Evolutionary conservation across 108 stramenopile genomes (phyloP).

Genomic region (Stephanodiscus minutulus): DNA sequence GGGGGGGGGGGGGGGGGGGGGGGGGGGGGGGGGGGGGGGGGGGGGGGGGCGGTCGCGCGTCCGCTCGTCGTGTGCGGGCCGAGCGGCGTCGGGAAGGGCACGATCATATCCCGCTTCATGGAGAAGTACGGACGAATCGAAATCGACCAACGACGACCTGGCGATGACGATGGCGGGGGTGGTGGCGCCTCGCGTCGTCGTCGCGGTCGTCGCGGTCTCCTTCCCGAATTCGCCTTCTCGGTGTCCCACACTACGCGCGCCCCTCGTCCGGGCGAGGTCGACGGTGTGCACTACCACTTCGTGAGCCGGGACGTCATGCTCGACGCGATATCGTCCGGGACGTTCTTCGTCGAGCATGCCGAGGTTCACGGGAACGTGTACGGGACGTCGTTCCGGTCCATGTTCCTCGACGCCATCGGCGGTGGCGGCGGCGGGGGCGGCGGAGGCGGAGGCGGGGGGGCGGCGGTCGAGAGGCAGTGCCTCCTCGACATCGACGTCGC

Average conservation of each 20-base stretch:
- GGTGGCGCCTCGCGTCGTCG: no score
- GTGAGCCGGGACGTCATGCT: slow-evolving; percentile 55
- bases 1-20: no score
- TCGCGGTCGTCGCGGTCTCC: no score
- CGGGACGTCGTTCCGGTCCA: slow-evolving; percentile 86
- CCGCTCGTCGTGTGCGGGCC: slow-evolving; percentile 57
- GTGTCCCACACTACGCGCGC: slow-evolving; percentile 90
- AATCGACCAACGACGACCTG: no score
- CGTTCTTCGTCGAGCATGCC: slow-evolving; percentile 89
- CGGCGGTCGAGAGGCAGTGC: slow-evolving; percentile 45
- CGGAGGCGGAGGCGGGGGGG: background rate
- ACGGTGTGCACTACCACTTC: slow-evolving; percentile 95
- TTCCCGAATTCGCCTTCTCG: slow-evolving; percentile 69
- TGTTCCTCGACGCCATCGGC: slow-evolving; percentile 61
- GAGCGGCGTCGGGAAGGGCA: slow-evolving; percentile 63
- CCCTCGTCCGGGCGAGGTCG: slow-evolving; percentile 84
- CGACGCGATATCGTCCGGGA: slow-evolving; percentile 23
- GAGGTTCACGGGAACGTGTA: slow-evolving; percentile 97
- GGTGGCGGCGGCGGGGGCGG: background rate
- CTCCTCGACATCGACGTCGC: slow-evolving; percentile 95
- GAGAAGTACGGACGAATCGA: background rate
- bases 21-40: background rate
- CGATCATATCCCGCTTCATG: slow-evolving; percentile 52
- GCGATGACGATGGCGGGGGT: no score
- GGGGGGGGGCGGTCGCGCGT: background rate